Conservation (phyloP, 139 green algal genomes). For the Micractinium conductrix region DNA sequence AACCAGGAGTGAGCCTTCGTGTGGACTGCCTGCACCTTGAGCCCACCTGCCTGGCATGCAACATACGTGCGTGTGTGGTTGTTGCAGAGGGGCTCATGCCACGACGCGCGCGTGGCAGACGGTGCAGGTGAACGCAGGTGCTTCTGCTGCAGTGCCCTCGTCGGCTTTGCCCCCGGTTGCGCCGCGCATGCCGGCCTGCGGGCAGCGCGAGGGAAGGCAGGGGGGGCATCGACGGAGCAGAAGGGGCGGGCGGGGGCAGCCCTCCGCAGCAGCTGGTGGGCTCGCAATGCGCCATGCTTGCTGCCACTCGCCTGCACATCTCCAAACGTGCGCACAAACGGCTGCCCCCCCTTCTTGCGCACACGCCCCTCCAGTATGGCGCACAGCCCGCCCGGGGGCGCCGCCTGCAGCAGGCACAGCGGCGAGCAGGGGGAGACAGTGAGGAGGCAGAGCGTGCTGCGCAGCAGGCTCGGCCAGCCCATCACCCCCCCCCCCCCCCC, state of each 20-base stretch:
- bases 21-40: no score
- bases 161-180: background rate
- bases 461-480: no score
- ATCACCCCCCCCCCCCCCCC: background rate
- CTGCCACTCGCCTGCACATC: background rate
- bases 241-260: background rate
- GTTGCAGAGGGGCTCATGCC: no score
- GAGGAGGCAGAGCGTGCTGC: background rate
- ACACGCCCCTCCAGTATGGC: background rate
- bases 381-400: background rate
- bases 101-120: constrained; percentile 5
- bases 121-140: background rate
- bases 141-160: background rate
- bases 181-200: constrained; percentile 11
- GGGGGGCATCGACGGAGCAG: background rate
- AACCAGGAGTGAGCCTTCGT: no score
- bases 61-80: no score
- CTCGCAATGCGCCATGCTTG: background rate
- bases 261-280: no score
- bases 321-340: background rate
- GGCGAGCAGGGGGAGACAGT: background rate
- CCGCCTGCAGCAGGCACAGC: background rate
- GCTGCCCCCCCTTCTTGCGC: background rate
- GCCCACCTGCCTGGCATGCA: no score
- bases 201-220: background rate